These are phyloP conservation scores for Gracilariopsis chorda DNA, from an alignment of 23 red algal species.

Conservation along the genomic window DNA sequence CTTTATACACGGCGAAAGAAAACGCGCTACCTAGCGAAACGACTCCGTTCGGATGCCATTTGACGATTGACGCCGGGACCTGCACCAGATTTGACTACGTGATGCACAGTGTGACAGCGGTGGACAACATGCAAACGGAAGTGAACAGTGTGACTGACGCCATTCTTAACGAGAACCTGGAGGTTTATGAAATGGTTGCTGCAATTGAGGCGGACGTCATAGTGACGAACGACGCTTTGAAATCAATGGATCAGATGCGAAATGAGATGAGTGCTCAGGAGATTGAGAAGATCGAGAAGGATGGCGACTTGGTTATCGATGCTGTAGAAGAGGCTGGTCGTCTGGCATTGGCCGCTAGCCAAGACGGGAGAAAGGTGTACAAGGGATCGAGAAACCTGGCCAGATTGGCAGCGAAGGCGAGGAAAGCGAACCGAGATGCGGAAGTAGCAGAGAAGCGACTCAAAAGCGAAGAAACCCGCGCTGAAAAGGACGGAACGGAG, in stretches of 20 bases:
- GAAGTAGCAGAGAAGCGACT: not conserved
- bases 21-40: not conserved
- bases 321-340: not conserved
- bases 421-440: not conserved
- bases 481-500: not conserved
- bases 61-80: not conserved
- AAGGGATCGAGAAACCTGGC: not conserved
- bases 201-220: not conserved
- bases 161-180: not conserved
- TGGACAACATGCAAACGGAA: slow-evolving; percentile 2
- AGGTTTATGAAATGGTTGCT: not conserved
- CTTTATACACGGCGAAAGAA: not conserved
- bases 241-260: not conserved
- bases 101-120: slow-evolving; percentile 10
- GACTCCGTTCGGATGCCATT: slow-evolving; percentile 16
- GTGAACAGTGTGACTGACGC: not conserved
- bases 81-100: slow-evolving; percentile 36
- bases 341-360: not conserved
- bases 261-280: not conserved
- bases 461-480: not conserved
- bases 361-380: not conserved
- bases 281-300: not conserved
- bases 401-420: not conserved
- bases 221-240: not conserved
- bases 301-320: not conserved